Conservation (phyloP, 2,329 filamentous ascomycete species). For the Bipolaris victoriae region DNA sequence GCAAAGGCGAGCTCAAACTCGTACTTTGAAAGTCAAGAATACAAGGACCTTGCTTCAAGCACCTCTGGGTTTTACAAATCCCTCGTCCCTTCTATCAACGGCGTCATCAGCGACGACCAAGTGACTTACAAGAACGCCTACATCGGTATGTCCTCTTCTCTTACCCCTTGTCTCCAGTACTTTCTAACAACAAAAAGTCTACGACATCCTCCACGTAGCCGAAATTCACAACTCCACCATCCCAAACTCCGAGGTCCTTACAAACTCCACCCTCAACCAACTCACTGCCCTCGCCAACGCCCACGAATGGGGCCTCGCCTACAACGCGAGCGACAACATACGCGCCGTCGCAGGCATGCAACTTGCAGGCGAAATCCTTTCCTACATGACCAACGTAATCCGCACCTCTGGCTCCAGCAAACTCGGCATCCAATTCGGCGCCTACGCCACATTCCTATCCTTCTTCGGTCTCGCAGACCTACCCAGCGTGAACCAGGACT, state of each 20-base stretch:
- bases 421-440: constrained; percentile 64
- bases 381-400: constrained; percentile 55
- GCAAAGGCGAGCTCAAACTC: constrained; percentile 64
- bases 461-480: constrained; percentile 67
- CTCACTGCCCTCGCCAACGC: constrained; percentile 75
- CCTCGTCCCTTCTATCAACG: constrained; percentile 60
- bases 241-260: constrained; percentile 60
- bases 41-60: constrained; percentile 54
- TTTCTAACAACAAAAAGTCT: constrained; percentile 50
- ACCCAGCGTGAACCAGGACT: constrained; percentile 60
- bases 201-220: constrained; percentile 68
- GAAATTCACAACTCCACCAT: constrained; percentile 69
- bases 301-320: constrained; percentile 84
- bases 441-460: constrained; percentile 65
- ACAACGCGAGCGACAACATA: constrained; percentile 65
- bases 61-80: constrained; percentile 62
- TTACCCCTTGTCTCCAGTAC: background rate
- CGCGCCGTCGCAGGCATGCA: constrained; percentile 57
- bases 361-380: constrained; percentile 55
- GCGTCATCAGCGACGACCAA: constrained; percentile 56
- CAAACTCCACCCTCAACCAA: constrained; percentile 67
- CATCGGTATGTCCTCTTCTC: constrained; percentile 55
- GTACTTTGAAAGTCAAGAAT: constrained; percentile 61
- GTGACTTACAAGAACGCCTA: constrained; percentile 69
- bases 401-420: constrained; percentile 47